Conservation (phyloP, 2,329 filamentous ascomycete genomes). For the Orbilia blumenaviensis region DNA sequence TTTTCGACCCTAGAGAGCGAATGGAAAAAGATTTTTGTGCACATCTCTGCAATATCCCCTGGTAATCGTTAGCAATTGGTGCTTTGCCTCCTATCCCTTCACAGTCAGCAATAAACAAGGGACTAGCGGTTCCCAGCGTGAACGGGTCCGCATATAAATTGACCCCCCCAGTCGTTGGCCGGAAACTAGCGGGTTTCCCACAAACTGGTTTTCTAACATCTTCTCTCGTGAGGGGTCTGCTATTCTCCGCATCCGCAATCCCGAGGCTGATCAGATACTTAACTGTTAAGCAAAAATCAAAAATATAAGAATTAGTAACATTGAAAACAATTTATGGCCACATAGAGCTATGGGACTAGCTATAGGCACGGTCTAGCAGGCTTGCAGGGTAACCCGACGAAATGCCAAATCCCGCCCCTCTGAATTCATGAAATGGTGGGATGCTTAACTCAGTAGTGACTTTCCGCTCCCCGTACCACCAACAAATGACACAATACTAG, state of each 20-base stretch:
- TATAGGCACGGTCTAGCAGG: too few relatives aligned
- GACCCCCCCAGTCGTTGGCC: constrained; percentile 8
- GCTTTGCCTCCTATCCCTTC: not conserved
- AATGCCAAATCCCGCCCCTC: too few relatives aligned
- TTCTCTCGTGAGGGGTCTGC: too few relatives aligned
- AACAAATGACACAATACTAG: constrained; percentile 26
- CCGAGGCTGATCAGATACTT: not conserved
- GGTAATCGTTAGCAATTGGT: not conserved
- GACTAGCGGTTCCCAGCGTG: not conserved
- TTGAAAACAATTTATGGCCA: too few relatives aligned
- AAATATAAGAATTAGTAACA: too few relatives aligned
- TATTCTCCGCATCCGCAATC: not conserved
- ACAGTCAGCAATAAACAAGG: constrained; percentile 7
- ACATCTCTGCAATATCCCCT: not conserved
- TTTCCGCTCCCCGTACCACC: constrained; percentile 6
- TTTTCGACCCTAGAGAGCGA: not conserved
- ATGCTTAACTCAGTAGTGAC: constrained; percentile 17
- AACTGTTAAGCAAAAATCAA: constrained; percentile 7
- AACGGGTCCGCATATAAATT: constrained; percentile 14
- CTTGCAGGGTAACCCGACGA: too few relatives aligned
- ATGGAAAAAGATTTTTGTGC: too few relatives aligned
- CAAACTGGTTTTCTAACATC: not conserved
- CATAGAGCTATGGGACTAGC: too few relatives aligned
- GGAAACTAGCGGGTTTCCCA: not conserved
- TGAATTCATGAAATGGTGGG: too few relatives aligned